Evolutionary conservation across 352 stramenopile species (phyloP).

Genomic region (Globisporangium recalcitrans): DNA sequence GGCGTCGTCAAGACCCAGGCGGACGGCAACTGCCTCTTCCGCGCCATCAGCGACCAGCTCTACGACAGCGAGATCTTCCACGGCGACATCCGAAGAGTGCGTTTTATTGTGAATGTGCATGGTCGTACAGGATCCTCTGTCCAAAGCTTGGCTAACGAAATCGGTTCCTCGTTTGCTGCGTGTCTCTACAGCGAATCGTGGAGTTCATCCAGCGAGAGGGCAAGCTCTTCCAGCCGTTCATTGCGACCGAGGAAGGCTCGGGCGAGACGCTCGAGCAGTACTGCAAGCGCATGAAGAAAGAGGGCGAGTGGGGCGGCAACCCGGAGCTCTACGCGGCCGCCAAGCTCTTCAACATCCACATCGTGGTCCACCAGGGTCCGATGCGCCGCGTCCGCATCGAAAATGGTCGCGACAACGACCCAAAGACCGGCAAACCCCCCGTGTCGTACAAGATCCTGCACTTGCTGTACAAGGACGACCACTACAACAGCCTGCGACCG

Average conservation of each 20-base stretch:
- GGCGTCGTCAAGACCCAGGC: conserved; percentile 21
- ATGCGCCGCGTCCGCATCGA: conserved; percentile 39
- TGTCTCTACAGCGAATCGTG: conserved; percentile 22
- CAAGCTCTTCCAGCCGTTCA: conserved; percentile 38
- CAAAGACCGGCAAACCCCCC: conserved; percentile 8
- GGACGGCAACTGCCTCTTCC: conserved; percentile 57
- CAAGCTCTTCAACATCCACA: conserved; percentile 67
- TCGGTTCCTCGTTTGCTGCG: not conserved
- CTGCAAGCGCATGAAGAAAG: conserved; percentile 67
- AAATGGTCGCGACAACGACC: conserved; percentile 25
- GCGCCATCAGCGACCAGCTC: conserved; percentile 53
- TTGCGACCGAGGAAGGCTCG: conserved; percentile 17
- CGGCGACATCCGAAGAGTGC: conserved; percentile 31
- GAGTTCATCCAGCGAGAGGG: conserved; percentile 39
- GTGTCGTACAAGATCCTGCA: conserved; percentile 33
- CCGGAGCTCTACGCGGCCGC: conserved; percentile 77
- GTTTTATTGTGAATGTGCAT: no score
- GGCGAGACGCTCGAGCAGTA: conserved; percentile 38
- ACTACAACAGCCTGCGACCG: conserved; percentile 50
- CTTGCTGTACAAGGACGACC: conserved; percentile 41
- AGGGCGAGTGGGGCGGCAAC: conserved; percentile 80
- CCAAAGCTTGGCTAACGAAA: not conserved
- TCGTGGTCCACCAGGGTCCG: conserved; percentile 69
- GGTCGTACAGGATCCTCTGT: no score
- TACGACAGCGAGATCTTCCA: conserved; percentile 43